Percentiles rank a stretch among this genome's conserved stretches.
Evolutionary conservation across 1,284 basidiomycete species (phyloP).

Genomic region (Heterobasidion parviporum): DNA sequence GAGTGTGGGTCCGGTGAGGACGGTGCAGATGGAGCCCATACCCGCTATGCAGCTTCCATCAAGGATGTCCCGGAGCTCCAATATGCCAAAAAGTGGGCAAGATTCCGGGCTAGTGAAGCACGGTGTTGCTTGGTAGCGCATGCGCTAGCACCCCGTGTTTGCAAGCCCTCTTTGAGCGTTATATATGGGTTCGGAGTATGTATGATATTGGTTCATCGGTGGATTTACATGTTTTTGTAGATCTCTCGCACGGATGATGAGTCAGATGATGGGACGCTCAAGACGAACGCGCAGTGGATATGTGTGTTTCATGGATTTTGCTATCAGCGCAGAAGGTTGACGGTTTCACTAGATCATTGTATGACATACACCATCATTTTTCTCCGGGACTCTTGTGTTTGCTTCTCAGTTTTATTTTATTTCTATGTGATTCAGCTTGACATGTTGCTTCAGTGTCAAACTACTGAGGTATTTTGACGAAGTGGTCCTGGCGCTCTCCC

Average conservation of each 20-base stretch:
- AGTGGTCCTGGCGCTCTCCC: too few species aligned
- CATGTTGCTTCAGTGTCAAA: too few species aligned
- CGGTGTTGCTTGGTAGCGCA: not conserved
- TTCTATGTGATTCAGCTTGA: too few species aligned
- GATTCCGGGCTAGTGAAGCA: not conserved
- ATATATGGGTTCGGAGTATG: not conserved
- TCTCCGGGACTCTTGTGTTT: not conserved
- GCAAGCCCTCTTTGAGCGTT: not conserved
- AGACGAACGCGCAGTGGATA: not conserved
- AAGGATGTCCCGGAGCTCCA: constrained; percentile 4
- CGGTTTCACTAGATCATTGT: not conserved
- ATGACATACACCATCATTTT: not conserved
- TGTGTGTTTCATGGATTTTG: not conserved
- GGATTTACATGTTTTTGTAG: not conserved
- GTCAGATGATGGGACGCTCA: not conserved
- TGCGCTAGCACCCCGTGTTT: not conserved
- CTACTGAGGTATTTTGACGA: too few species aligned
- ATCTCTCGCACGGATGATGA: not conserved
- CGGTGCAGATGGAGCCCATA: constrained; percentile 44
- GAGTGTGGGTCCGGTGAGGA: constrained; percentile 26
- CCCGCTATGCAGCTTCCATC: constrained; percentile 40
- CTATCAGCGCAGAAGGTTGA: not conserved
- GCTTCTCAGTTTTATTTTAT: too few species aligned
- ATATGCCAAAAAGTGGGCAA: not conserved
- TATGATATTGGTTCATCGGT: not conserved